These are phyloP conservation scores for Puccinia coronata DNA, from an alignment of 1,284 basidiomycete species.

Conservation along the genomic window DNA sequence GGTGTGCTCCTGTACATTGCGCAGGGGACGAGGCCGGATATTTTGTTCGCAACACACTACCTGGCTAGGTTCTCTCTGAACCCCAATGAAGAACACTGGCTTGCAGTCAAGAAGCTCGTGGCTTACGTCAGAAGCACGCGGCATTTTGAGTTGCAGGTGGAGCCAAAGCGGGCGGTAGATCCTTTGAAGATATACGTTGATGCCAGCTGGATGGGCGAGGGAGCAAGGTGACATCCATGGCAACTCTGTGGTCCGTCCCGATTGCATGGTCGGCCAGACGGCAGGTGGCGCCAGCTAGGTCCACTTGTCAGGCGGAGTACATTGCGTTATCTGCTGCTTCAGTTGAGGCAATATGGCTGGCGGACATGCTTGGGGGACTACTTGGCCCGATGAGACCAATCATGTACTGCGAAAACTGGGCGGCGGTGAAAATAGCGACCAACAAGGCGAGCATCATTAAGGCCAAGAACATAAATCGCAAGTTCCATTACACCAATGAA, in stretches of 20 bases:
- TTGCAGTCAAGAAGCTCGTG: neutral
- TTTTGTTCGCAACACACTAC: neutral
- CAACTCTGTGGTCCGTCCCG: neutral
- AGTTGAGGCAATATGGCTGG: neutral
- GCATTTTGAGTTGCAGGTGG: neutral
- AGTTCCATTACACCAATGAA: conserved; percentile 17
- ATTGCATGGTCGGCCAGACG: neutral
- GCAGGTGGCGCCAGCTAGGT: neutral
- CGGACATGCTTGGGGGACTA: neutral
- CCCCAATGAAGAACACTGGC: neutral
- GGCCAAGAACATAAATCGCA: neutral
- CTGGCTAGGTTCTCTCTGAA: neutral
- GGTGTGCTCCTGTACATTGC: neutral
- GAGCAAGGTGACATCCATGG: neutral
- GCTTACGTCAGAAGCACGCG: neutral
- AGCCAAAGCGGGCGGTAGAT: neutral
- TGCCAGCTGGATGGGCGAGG: neutral
- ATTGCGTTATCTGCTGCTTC: neutral
- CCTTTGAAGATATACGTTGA: neutral
- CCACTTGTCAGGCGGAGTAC: conserved; percentile 9
- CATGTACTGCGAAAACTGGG: neutral
- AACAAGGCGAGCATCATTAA: neutral
- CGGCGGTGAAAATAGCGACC: neutral
- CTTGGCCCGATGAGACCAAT: neutral
- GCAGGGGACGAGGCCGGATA: neutral